Evolutionary conservation across 306 rosid genomes (phyloP).

Genomic region (Prosopis cineraria): DNA sequence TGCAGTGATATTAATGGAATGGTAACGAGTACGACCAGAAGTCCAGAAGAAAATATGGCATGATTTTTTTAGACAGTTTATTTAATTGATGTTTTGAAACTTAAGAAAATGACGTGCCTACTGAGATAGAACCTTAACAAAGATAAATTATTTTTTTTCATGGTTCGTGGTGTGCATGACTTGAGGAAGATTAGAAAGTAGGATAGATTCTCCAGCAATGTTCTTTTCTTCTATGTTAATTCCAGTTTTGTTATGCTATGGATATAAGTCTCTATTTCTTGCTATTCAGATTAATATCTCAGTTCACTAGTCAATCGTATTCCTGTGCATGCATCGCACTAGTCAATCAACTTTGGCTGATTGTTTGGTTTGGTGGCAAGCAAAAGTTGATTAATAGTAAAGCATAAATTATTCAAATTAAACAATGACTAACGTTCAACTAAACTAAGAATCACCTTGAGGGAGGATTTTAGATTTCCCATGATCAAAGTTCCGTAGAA

Average conservation of each 20-base stretch:
- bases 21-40: not conserved
- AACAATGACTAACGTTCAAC: not conserved
- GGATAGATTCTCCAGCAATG: not conserved
- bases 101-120: not conserved
- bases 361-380: not conserved
- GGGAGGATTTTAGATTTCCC: not conserved
- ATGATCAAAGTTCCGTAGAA: not conserved
- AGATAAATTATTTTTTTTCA: not conserved
- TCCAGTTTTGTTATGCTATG: not conserved
- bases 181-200: not conserved
- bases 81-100: not conserved
- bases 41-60: not conserved
- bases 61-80: not conserved
- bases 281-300: not conserved
- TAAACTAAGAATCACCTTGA: not conserved
- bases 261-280: not conserved
- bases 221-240: not conserved
- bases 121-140: not conserved
- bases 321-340: not conserved
- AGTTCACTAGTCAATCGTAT: not conserved
- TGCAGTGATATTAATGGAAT: not conserved
- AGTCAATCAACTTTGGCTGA: not conserved
- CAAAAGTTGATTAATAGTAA: not conserved
- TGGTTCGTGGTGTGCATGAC: not conserved
- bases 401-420: not conserved